Evolutionary conservation across 2,329 filamentous ascomycete species (phyloP).

Genomic region (Microdochium bolleyi): DNA sequence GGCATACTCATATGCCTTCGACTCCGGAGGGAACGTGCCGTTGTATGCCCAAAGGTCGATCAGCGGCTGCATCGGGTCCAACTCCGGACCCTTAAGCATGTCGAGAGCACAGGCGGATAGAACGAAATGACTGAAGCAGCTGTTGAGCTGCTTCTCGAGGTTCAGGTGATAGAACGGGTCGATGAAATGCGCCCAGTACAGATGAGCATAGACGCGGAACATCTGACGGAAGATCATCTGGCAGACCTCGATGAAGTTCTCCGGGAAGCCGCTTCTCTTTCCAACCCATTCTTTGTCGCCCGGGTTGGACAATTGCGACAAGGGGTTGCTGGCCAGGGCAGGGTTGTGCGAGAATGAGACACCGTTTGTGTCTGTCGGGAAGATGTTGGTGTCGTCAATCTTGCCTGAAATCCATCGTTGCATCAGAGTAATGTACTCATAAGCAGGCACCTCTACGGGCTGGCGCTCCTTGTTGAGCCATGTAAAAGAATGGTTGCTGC

Average conservation of each 20-base stretch:
- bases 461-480: slow-evolving; percentile 86
- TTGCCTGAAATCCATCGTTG: slow-evolving; percentile 97
- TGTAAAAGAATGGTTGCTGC: slow-evolving; percentile 84
- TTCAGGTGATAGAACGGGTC: slow-evolving; percentile 80
- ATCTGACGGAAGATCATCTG: slow-evolving; percentile 95
- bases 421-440: slow-evolving; percentile 90
- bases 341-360: slow-evolving; percentile 60
- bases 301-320: slow-evolving; percentile 53
- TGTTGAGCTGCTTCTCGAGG: slow-evolving; percentile 74
- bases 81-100: slow-evolving; percentile 80
- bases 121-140: slow-evolving; percentile 80
- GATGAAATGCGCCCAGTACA: slow-evolving; percentile 93
- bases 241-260: slow-evolving; percentile 82
- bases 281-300: slow-evolving; percentile 73
- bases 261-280: slow-evolving; percentile 86
- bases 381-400: slow-evolving; percentile 81
- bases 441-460: slow-evolving; percentile 85
- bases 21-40: slow-evolving; percentile 75
- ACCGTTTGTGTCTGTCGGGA: slow-evolving; percentile 75
- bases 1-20: slow-evolving; percentile 58
- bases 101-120: slow-evolving; percentile 73
- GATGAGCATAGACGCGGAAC: slow-evolving; percentile 95
- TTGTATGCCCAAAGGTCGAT: slow-evolving; percentile 89
- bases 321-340: slow-evolving; percentile 46
- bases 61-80: slow-evolving; percentile 92